A percentile compares a stretch with the other conserved stretches of the same genome.
Evolutionary conservation across 2,329 filamentous ascomycete species (phyloP).

Genomic region (Polychaeton citri): DNA sequence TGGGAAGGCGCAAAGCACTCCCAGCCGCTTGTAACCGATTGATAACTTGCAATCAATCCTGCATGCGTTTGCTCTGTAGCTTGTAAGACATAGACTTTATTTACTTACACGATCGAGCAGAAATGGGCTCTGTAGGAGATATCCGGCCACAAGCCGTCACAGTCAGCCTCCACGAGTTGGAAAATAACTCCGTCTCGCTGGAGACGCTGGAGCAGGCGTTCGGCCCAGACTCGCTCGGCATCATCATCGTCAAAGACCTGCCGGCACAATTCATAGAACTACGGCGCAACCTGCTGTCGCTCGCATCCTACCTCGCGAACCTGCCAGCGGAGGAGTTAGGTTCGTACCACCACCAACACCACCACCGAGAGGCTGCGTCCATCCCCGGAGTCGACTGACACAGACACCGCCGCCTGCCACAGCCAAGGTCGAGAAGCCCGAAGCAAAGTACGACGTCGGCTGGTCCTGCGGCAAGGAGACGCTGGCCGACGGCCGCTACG

Average conservation of each 20-base stretch:
- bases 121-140: too few species aligned
- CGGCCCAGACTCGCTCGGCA: conserved; percentile 78
- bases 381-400: too few species aligned
- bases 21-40: too few species aligned
- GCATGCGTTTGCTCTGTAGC: too few species aligned
- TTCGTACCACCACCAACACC: too few species aligned
- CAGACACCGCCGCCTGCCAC: too few species aligned
- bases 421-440: conserved; percentile 35
- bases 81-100: too few species aligned
- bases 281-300: conserved; percentile 63
- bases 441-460: conserved; percentile 48
- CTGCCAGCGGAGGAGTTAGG: conserved; percentile 59
- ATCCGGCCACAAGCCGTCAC: conserved; percentile 25
- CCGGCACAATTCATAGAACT: conserved; percentile 58
- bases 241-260: conserved; percentile 83
- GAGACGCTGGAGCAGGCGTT: conserved; percentile 65
- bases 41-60: too few species aligned
- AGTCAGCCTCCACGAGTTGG: conserved; percentile 30
- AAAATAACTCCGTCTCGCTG: conserved; percentile 46
- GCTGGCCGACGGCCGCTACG: conserved; percentile 62
- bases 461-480: conserved; percentile 78
- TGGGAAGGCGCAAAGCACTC: background rate
- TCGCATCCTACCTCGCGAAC: conserved; percentile 79
- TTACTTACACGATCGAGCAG: too few species aligned
- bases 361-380: too few species aligned